phyloP scores from a whole-genome alignment of 1,284 basidiomycete genomes.

The Peniophora sp. region DNA sequence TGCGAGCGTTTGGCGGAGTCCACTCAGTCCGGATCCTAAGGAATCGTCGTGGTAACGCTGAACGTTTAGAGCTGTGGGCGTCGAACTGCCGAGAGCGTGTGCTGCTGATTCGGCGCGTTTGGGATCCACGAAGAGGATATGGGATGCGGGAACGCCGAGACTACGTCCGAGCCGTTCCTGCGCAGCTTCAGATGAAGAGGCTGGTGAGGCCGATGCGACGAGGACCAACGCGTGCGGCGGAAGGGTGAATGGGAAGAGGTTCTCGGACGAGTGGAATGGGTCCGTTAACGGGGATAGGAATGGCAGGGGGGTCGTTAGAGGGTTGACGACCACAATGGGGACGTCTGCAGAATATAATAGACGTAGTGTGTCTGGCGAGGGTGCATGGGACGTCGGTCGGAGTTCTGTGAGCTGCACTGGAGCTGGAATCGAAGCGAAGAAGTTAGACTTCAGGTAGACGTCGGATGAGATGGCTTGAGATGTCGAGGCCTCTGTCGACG shows the following conservation, averaged over 20 bases:
- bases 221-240: slow-evolving; percentile 47
- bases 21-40: slow-evolving; percentile 46
- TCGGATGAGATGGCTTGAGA: neutral
- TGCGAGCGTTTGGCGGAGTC: slow-evolving; percentile 35
- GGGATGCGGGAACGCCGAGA: slow-evolving; percentile 6
- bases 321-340: slow-evolving; percentile 52
- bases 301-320: slow-evolving; percentile 38
- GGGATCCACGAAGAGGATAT: slow-evolving; percentile 48
- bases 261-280: slow-evolving; percentile 13
- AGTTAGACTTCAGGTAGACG: slow-evolving; percentile 28
- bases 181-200: slow-evolving; percentile 12
- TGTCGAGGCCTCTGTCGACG: neutral
- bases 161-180: slow-evolving; percentile 7
- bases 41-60: slow-evolving; percentile 60
- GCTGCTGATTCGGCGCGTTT: slow-evolving; percentile 46
- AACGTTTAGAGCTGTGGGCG: slow-evolving; percentile 38
- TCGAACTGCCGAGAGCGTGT: slow-evolving; percentile 33
- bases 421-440: slow-evolving; percentile 42
- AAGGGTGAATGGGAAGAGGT: slow-evolving; percentile 22
- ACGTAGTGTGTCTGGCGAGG: slow-evolving; percentile 13
- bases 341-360: slow-evolving; percentile 44
- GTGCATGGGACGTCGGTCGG: slow-evolving; percentile 20
- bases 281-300: slow-evolving; percentile 21
- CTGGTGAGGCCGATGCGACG: slow-evolving; percentile 25
- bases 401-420: slow-evolving; percentile 40